A percentile compares a stretch with the other conserved stretches of the same genome.
These are phyloP conservation scores for Endothia cerciana DNA, from an alignment of 2,329 filamentous ascomycete genomes.

Conservation along the genomic window DNA sequence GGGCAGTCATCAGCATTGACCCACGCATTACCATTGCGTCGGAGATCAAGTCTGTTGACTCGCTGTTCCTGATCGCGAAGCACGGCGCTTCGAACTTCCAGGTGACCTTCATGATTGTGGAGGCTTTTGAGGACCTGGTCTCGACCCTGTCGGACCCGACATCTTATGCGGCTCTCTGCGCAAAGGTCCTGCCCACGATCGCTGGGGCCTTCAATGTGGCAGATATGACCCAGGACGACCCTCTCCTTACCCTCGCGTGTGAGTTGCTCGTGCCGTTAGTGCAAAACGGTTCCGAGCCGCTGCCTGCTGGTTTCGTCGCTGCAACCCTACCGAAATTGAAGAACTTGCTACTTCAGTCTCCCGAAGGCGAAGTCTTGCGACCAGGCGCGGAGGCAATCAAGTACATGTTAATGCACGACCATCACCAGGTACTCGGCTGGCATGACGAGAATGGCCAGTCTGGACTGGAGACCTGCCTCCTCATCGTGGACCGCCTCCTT, in stretches of 20 bases:
- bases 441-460: conserved; percentile 78
- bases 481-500: conserved; percentile 90
- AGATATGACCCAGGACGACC: conserved; percentile 80
- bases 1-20: conserved; percentile 81
- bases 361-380: conserved; percentile 86
- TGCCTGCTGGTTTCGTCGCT: conserved; percentile 84
- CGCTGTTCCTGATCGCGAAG: conserved; percentile 87
- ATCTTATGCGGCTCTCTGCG: conserved; percentile 77
- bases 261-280: conserved; percentile 82
- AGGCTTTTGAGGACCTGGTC: conserved; percentile 90
- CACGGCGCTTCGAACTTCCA: conserved; percentile 90
- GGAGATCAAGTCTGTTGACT: conserved; percentile 74
- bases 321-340: conserved; percentile 87
- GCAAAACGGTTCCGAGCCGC: conserved; percentile 80
- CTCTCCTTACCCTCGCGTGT: conserved; percentile 76
- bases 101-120: conserved; percentile 82
- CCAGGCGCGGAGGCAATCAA: conserved; percentile 85
- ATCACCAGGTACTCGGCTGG: conserved; percentile 87
- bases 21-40: conserved; percentile 72
- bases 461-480: conserved; percentile 84
- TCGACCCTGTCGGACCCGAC: conserved; percentile 67
- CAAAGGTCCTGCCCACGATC: conserved; percentile 84
- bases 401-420: conserved; percentile 87
- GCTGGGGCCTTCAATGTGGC: conserved; percentile 90
- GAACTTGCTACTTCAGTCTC: conserved; percentile 77